Evolutionary conservation across 495 filamentous ascomycete species (phyloP).

Genomic region (Glonium stellatum): DNA sequence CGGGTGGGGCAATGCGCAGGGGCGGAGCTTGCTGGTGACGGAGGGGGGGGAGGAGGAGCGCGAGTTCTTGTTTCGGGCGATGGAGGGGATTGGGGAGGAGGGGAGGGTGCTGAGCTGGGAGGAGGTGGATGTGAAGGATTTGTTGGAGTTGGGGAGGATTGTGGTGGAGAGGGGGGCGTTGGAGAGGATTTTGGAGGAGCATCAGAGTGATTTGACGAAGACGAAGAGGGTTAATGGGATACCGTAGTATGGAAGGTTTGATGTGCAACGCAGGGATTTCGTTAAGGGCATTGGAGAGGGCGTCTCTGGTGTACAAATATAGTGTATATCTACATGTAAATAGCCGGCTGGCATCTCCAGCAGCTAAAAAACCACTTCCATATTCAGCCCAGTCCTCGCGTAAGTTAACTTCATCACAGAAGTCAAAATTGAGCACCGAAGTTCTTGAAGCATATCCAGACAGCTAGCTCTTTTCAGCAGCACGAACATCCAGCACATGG

Average conservation of each 20-base stretch:
- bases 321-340: too few relatives aligned
- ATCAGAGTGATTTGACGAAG: conserved; percentile 62
- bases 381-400: too few relatives aligned
- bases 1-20: conserved; percentile 60
- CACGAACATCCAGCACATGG: too few relatives aligned
- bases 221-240: background rate
- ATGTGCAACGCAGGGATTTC: too few relatives aligned
- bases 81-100: conserved; percentile 55
- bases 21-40: conserved; percentile 75
- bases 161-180: conserved; percentile 82
- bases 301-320: too few relatives aligned
- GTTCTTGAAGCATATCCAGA: too few relatives aligned
- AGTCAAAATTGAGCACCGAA: too few relatives aligned
- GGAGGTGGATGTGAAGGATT: conserved; percentile 90
- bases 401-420: too few relatives aligned
- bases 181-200: conserved; percentile 62
- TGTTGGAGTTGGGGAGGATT: conserved; percentile 74
- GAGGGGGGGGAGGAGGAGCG: conserved; percentile 36
- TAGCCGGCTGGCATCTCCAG: too few relatives aligned
- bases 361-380: too few relatives aligned
- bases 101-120: conserved; percentile 58
- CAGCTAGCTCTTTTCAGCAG: too few relatives aligned
- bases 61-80: conserved; percentile 49
- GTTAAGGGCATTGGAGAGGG: too few relatives aligned
- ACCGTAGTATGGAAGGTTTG: background rate